A percentile compares a stretch with the other conserved stretches of the same genome.
These are phyloP conservation scores for Eragrostis nindensis DNA, from an alignment of 176 grass and related monocot species.

Conservation along the genomic window DNA sequence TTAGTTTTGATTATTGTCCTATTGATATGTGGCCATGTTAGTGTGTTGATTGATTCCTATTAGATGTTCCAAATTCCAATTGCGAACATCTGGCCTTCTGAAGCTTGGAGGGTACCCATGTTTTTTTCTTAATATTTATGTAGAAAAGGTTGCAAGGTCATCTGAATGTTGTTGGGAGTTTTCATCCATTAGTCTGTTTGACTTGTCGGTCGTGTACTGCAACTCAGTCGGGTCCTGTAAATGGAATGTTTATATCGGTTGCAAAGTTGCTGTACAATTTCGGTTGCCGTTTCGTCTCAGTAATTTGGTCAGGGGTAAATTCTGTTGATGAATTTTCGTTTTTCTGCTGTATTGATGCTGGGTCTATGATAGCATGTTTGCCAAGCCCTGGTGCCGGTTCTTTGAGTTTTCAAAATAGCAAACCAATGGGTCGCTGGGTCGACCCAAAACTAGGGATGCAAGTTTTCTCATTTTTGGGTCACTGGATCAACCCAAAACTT, in stretches of 20 bases:
- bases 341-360: no score
- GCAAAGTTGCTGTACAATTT: conserved; percentile 35
- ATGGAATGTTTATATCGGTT: conserved; percentile 51
- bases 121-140: conserved; percentile 20
- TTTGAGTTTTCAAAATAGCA: no score
- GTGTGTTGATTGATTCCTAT: conserved; percentile 29
- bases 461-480: no score
- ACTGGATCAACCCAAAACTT: no score
- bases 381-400: no score
- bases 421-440: no score
- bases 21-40: conserved; percentile 52
- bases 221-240: conserved; percentile 25
- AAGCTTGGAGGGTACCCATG: conserved; percentile 16
- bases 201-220: not conserved
- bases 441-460: no score
- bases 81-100: not conserved
- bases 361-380: no score
- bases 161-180: not conserved
- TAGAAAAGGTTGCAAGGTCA: conserved; percentile 6
- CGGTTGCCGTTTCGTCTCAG: conserved; percentile 26
- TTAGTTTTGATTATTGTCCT: conserved; percentile 32
- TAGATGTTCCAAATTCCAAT: conserved; percentile 31
- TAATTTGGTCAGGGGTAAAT: no score
- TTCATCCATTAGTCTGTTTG: conserved; percentile 9
- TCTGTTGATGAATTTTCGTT: no score